phyloP scores from a whole-genome alignment of 2,329 filamentous ascomycete species.

The Meredithiella fracta region DNA sequence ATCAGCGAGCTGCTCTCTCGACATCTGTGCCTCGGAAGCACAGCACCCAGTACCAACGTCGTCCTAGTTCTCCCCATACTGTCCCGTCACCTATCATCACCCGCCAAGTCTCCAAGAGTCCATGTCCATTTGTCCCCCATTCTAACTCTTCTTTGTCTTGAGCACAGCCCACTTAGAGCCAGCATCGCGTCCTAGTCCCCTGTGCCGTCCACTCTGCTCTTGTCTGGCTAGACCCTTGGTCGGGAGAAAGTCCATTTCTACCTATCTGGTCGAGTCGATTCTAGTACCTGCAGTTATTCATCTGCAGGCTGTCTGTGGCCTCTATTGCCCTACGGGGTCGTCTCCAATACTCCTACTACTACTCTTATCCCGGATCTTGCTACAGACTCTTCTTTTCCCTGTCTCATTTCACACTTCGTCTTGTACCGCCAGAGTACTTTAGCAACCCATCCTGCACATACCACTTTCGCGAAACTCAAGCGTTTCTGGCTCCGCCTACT shows the following conservation, averaged over 20 bases:
- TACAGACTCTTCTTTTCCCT: not conserved
- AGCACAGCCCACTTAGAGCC: conserved; percentile 2
- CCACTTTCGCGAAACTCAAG: not conserved
- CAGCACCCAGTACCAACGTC: not conserved
- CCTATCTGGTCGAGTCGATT: not conserved
- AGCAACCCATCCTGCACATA: conserved; percentile 1
- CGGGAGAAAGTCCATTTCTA: not conserved
- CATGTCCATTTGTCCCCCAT: not conserved
- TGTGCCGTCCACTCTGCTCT: conserved; percentile 12
- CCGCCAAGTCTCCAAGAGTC: no score
- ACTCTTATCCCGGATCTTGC: not conserved
- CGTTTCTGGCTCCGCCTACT: not conserved
- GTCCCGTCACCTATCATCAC: no score
- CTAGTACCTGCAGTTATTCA: not conserved
- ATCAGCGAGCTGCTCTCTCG: no score
- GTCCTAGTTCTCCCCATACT: no score
- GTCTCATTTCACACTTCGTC: not conserved
- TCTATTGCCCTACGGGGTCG: not conserved
- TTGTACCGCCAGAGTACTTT: not conserved
- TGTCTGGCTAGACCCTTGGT: not conserved
- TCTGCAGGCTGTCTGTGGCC: not conserved
- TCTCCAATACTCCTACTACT: not conserved
- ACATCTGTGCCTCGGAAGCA: no score
- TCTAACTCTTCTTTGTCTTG: conserved; percentile 2
- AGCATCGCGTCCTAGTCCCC: conserved; percentile 5